Percentiles rank a stretch among this genome's conserved stretches.
Evolutionary conservation across 2,329 filamentous ascomycete species (phyloP).

Genomic region (Colletotrichum higginsianum): DNA sequence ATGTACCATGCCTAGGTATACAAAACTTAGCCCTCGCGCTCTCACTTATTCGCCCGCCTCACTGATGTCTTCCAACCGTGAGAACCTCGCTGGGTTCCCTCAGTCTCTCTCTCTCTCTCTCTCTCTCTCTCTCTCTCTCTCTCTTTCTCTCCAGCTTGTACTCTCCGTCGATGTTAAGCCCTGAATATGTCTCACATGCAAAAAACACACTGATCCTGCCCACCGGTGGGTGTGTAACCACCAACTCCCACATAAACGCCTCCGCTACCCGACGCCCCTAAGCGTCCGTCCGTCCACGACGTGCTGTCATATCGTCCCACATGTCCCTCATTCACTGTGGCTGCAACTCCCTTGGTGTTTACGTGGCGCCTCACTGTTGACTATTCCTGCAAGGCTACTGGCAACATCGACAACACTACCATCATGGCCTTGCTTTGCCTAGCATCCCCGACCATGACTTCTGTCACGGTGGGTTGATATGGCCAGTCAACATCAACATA

Average conservation of each 20-base stretch:
- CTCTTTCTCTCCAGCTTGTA: neutral
- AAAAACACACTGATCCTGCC: neutral
- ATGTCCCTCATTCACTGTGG: constrained; percentile 16
- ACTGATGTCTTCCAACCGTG: neutral
- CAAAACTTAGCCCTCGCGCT: no score
- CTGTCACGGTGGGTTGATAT: neutral
- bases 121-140: neutral
- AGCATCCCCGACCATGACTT: constrained; percentile 9
- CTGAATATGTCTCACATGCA: constrained; percentile 25
- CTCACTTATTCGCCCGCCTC: no score
- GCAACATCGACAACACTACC: neutral
- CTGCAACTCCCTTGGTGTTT: constrained; percentile 3
- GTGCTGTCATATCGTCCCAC: constrained; percentile 17
- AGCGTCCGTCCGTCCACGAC: constrained; percentile 22
- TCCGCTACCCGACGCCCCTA: constrained; percentile 5
- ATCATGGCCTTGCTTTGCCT: neutral
- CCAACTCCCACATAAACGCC: constrained; percentile 25
- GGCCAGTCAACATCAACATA: neutral
- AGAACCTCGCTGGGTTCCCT: constrained; percentile 1
- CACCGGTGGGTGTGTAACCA: neutral
- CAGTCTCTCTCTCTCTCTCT: neutral
- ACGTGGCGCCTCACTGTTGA: constrained; percentile 40
- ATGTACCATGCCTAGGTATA: no score
- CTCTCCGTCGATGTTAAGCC: constrained; percentile 6
- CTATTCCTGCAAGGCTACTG: neutral